Base-by-base conservation (phyloP, 225 moss, liverwort and hornwort genomes). In the Straminergon stramineum region DNA sequence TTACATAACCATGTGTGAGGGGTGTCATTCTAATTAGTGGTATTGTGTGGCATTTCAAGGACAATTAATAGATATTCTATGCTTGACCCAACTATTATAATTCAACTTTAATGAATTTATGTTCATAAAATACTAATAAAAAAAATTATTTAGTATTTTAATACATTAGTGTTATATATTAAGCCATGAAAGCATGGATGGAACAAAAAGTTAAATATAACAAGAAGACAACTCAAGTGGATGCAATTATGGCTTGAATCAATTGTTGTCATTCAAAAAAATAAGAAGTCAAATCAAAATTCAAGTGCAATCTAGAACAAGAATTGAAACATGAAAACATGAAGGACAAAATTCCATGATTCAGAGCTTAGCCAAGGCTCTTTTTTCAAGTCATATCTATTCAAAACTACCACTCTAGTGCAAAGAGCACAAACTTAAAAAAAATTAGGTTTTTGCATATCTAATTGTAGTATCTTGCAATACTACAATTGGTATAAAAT, bases 401-500 rank as follows among this genome's bases (percentile, higher is more conserved):
- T 31, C 2, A 7, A 32, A 31, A 51, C 1, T 52, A 1, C 2
- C 5, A 2, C 34, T 52, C 5, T 32, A 34, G 2, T 20, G 3
- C 34, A 52, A 52, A 34, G 5, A 13, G 0, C 0, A 13, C 7
- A 76, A 32, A 21, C 7, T 21, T 32, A 8, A 5, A 2, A 26
- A 31, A 2, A 11, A 0, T 31, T 75, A n/a, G n/a, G n/a, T 31
- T 16, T 48, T 32, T 51, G 2, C 19, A 19, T 20, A 19, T 19
- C 1, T 51, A 32, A 17, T 0, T 12, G 0, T 7, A 51, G 12
- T 19, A 11, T 7, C 2, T 76, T 53, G 8, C 1, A 52, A 8
- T n/a, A n/a, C n/a, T n/a, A 20, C 7, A 2, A 13, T 3, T 22
- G 2, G 21, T 0, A 53, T 53, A 3, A 2, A 53, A 17, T 13